Base-by-base conservation (phyloP, 1,284 basidiomycete genomes). In the Pisolithus thermaeus region DNA sequence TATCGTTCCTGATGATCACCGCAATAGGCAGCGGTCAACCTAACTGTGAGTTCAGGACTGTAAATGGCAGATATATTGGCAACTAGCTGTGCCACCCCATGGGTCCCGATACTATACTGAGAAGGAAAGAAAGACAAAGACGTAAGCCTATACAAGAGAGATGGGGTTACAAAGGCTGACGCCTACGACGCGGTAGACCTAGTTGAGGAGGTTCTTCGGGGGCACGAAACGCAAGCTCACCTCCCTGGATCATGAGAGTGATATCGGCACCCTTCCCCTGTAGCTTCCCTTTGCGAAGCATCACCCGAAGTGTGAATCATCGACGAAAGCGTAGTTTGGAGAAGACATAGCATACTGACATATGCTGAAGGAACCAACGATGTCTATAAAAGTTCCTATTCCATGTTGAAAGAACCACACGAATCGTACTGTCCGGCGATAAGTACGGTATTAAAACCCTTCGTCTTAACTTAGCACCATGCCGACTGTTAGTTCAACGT, bases 401-500 rank as follows among this genome's bases (percentile, higher is more conserved):
- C 27, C 1, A 52, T 65, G 16, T 92, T 92, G 65, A 92, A 94
- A 2, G 85, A 86, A 11, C 92, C 92, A 35, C 92, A 83, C 46
- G 85, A 89, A 64, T 94, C 91, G 64, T 92, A 92, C 67, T 93
- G 91, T 2, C 82, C 89, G 51, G 85, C 86, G 46, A 93, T 71
- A 45, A 94, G 74, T 25, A 89, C 80, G 36, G 75, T 86, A 56
- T 77, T 72, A 41, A 72, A 79, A 1, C 79, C 81, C 37, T 80
- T 68, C 36, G 70, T 71, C 16, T 72, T 68, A 2, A 20, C 18
- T 20, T 20, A 20, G 80, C 68, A 6, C 71, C 40, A 59, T 86
- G 89, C 41, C 74, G 74, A 61, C 85, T 87, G 45, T 30, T 20
- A 23, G 16, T 41, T 39, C 39, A 11, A 43, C 11, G 44, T 39